These are phyloP conservation scores for Kentomonas sorsogonicus DNA, from an alignment of 208 protist genomes.

Conservation along the genomic window DNA sequence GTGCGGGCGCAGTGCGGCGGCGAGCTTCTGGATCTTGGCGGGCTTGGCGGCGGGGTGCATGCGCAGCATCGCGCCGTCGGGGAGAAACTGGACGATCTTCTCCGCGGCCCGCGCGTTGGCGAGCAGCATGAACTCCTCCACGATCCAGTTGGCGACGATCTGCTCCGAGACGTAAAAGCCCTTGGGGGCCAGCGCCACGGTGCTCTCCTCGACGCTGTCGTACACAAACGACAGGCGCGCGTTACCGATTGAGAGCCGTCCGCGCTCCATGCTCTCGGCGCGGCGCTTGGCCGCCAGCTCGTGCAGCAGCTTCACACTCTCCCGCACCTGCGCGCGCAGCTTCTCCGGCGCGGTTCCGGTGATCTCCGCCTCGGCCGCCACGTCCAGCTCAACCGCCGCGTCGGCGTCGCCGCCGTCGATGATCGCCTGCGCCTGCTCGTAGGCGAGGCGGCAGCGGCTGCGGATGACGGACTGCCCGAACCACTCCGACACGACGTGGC, in stretches of 20 bases:
- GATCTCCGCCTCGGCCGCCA: conserved; percentile 18
- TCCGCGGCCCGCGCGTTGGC: conserved; percentile 85
- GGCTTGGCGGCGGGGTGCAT: conserved; percentile 58
- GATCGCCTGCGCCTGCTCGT: conserved; percentile 83
- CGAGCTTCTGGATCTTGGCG: conserved; percentile 32
- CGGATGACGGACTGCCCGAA: conserved; percentile 87
- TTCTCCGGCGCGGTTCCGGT: conserved; percentile 11
- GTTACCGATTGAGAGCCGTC: conserved; percentile 57
- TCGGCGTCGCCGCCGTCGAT: conserved; percentile 32
- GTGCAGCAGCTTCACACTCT: conserved; percentile 50
- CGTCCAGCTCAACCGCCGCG: conserved; percentile 23
- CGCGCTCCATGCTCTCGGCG: conserved; percentile 30
- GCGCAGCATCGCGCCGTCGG: conserved; percentile 75
- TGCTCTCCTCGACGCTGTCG: conserved; percentile 42
- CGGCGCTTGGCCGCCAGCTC: conserved; percentile 57
- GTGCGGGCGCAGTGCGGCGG: conserved; percentile 13
- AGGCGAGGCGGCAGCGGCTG: conserved; percentile 77
- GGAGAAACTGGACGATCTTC: conserved; percentile 79
- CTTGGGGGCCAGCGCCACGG: conserved; percentile 27
- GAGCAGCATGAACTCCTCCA: conserved; percentile 93
- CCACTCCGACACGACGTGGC: conserved; percentile 72
- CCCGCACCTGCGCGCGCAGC: conserved; percentile 26
- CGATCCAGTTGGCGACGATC: conserved; percentile 82
- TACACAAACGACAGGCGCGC: conserved; percentile 52
- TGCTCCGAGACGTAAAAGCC: conserved; percentile 45